Conservation (phyloP, 352 stramenopile species). For the Peronospora farinosa region DNA sequence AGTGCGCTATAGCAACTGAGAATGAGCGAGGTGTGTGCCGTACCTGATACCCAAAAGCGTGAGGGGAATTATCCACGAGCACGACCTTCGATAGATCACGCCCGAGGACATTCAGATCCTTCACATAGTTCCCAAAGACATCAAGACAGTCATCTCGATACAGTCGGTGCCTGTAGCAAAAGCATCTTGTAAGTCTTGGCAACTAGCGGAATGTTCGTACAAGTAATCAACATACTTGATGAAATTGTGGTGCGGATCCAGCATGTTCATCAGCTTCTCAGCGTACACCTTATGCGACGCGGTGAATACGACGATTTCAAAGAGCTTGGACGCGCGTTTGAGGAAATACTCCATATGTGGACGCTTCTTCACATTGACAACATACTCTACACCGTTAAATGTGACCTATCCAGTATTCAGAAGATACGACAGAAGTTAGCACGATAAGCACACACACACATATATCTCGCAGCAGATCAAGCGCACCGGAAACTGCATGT, state of each 20-base stretch:
- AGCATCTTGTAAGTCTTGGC: slow-evolving; percentile 7
- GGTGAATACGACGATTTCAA: slow-evolving; percentile 99
- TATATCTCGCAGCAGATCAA: neutral
- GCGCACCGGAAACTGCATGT: slow-evolving; percentile 92
- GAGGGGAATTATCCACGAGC: slow-evolving; percentile 97
- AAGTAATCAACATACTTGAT: slow-evolving; percentile 68
- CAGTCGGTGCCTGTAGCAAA: slow-evolving; percentile 79
- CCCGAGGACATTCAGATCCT: slow-evolving; percentile 96
- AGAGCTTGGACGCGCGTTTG: slow-evolving; percentile 84
- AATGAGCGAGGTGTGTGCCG: neutral
- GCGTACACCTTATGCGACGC: slow-evolving; percentile 93
- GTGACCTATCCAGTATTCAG: slow-evolving; percentile 46
- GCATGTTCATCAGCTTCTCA: slow-evolving; percentile 94
- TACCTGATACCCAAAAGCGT: slow-evolving; percentile 97
- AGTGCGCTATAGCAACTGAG: neutral
- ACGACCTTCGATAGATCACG: slow-evolving; percentile 86
- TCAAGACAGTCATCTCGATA: slow-evolving; percentile 94
- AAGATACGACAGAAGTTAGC: neutral
- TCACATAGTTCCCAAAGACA: slow-evolving; percentile 98
- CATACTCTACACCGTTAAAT: slow-evolving; percentile 94
- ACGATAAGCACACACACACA: neutral
- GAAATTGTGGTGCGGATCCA: slow-evolving; percentile 89
- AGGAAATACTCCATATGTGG: slow-evolving; percentile 95
- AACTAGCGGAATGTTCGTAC: neutral
- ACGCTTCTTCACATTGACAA: slow-evolving; percentile 94